Conservation (phyloP, 805 yeast species). For the Limtongia smithiae region DNA sequence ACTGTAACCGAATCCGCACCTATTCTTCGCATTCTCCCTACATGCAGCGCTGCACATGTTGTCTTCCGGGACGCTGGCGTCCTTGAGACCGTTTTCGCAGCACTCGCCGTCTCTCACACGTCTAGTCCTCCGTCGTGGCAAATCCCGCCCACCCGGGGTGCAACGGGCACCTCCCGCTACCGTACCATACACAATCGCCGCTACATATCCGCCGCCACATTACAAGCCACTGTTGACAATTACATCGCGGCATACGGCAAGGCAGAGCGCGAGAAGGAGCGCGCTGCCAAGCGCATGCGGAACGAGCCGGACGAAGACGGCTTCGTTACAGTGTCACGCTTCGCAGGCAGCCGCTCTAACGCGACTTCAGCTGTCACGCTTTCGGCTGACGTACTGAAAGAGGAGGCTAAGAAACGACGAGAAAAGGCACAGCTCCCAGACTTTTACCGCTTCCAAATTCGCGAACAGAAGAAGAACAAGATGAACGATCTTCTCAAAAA, state of each 20-base stretch:
- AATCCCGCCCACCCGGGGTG: slow-evolving; percentile 65
- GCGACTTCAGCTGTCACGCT: slow-evolving; percentile 3
- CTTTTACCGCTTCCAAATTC: slow-evolving; percentile 92
- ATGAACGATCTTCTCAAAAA: slow-evolving; percentile 80
- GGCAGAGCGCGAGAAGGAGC: slow-evolving; percentile 47
- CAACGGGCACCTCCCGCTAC: slow-evolving; percentile 47
- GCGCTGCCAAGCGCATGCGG: slow-evolving; percentile 20
- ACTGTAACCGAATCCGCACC: neutral
- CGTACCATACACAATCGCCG: slow-evolving; percentile 38
- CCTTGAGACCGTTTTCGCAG: slow-evolving; percentile 58
- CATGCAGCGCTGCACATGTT: slow-evolving; percentile 15
- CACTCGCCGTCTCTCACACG: slow-evolving; percentile 34
- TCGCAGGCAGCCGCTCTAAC: slow-evolving; percentile 12
- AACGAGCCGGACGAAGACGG: slow-evolving; percentile 33
- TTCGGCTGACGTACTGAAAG: slow-evolving; percentile 38
- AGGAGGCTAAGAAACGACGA: slow-evolving; percentile 40
- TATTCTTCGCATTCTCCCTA: slow-evolving; percentile 29
- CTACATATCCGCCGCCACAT: slow-evolving; percentile 45
- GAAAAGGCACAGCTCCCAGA: slow-evolving; percentile 76
- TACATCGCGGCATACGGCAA: slow-evolving; percentile 65
- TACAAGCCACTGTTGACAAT: slow-evolving; percentile 56
- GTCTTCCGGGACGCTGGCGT: slow-evolving; percentile 42
- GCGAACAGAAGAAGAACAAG: slow-evolving; percentile 88
- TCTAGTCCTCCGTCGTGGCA: slow-evolving; percentile 53
- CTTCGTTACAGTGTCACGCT: slow-evolving; percentile 30